Evolutionary conservation across 225 moss, liverwort and hornwort species (phyloP).

Genomic region (Rhytidiadelphus loreus): DNA sequence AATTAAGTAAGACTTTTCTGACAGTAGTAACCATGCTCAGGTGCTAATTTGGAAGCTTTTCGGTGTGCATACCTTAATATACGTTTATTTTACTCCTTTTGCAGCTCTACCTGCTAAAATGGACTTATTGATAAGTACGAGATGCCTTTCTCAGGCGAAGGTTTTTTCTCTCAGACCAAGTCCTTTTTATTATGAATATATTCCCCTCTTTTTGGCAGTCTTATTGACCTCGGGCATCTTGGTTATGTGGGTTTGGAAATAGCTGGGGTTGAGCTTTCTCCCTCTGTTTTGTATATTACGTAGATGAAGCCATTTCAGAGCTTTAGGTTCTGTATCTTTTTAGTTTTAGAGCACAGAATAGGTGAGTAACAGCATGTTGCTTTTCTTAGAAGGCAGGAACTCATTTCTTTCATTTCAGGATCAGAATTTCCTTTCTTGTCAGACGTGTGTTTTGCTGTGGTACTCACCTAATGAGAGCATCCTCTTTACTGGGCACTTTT

Average conservation of each 20-base stretch:
- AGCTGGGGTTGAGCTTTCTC: slow-evolving; percentile 6
- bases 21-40: too few relatives aligned
- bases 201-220: neutral
- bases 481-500: neutral
- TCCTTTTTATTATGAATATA: neutral
- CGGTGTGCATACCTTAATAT: neutral
- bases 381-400: neutral
- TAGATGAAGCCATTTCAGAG: slow-evolving; percentile 6
- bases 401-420: neutral
- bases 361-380: neutral
- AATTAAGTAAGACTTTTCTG: neutral
- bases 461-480: neutral
- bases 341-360: neutral
- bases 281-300: slow-evolving; percentile 8
- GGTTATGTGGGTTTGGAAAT: neutral
- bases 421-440: neutral
- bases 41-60: neutral
- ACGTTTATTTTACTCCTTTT: neutral
- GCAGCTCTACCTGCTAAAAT: slow-evolving; percentile 23
- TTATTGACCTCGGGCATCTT: neutral
- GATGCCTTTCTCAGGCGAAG: neutral
- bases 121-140: neutral
- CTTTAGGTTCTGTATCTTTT: neutral
- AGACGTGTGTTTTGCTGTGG: neutral
- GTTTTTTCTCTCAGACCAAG: neutral